phyloP scores from a whole-genome alignment of 164 flowering plant genomes.

The Tetracentron sinense region DNA sequence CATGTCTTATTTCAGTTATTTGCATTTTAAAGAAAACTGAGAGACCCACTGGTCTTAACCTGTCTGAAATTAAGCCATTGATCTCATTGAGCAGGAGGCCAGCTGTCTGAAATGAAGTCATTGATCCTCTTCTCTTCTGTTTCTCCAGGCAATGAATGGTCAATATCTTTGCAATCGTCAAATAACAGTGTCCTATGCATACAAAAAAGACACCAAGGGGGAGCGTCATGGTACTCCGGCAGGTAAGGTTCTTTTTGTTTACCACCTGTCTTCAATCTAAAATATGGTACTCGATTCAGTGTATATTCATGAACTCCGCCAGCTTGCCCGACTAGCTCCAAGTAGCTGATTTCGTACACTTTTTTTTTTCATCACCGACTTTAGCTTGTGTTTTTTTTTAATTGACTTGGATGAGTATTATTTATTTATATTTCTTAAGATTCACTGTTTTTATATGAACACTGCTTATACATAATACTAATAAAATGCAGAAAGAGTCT shows the following conservation, averaged over 20 bases:
- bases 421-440: no score
- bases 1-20: neutral
- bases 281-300: neutral
- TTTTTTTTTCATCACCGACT: no score
- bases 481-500: conserved; percentile 71
- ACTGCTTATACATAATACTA: neutral
- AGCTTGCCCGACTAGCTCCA: neutral
- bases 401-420: neutral
- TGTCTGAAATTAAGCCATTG: no score
- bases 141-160: conserved; percentile 75
- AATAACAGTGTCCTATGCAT: conserved; percentile 77
- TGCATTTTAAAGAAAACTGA: no score
- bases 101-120: no score
- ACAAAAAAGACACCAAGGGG: conserved; percentile 91
- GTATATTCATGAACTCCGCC: neutral
- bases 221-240: conserved; percentile 99
- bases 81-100: no score
- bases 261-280: neutral
- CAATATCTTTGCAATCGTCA: conserved; percentile 79
- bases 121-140: conserved; percentile 3
- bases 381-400: no score
- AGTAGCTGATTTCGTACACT: neutral
- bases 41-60: no score
- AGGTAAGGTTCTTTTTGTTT: conserved; percentile 41
- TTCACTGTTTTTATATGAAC: neutral